Evolutionary conservation across 257 asterid genomes (phyloP).

Genomic region (Scutellaria baicalensis): DNA sequence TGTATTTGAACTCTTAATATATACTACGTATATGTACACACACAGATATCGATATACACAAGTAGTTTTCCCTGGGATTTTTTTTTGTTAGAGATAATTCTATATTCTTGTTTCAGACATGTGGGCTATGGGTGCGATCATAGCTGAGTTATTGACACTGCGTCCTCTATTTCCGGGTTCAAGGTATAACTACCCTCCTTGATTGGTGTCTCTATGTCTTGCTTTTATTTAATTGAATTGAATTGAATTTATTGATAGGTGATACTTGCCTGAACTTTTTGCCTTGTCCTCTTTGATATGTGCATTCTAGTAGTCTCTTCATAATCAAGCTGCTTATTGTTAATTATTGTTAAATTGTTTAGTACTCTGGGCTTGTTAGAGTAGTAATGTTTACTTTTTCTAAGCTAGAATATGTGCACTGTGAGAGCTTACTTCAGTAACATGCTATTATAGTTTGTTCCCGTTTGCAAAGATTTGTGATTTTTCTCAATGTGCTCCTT

Average conservation of each 20-base stretch:
- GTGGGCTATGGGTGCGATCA: slow-evolving; percentile 90
- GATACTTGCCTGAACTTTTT: not conserved
- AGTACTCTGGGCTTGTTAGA: not conserved
- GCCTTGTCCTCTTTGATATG: not conserved
- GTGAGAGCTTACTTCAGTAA: not conserved
- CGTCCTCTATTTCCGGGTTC: slow-evolving; percentile 68
- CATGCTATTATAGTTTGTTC: not conserved
- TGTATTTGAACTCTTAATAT: no score
- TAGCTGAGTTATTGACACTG: slow-evolving; percentile 63
- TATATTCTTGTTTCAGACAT: slow-evolving; percentile 37
- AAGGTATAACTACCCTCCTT: slow-evolving; percentile 28
- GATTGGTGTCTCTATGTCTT: not conserved
- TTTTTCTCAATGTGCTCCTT: not conserved
- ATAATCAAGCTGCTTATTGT: not conserved
- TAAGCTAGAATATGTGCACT: not conserved
- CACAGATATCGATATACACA: no score
- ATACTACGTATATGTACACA: no score
- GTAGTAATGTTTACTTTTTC: not conserved
- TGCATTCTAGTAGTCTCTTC: not conserved
- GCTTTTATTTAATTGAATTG: not conserved
- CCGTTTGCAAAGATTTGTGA: not conserved
- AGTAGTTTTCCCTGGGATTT: not conserved
- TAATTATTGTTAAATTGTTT: not conserved
- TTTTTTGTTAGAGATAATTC: slow-evolving; percentile 1
- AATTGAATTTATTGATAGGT: not conserved